Base-by-base conservation (phyloP, 2,329 filamentous ascomycete species). In the Fusarium albidum region DNA sequence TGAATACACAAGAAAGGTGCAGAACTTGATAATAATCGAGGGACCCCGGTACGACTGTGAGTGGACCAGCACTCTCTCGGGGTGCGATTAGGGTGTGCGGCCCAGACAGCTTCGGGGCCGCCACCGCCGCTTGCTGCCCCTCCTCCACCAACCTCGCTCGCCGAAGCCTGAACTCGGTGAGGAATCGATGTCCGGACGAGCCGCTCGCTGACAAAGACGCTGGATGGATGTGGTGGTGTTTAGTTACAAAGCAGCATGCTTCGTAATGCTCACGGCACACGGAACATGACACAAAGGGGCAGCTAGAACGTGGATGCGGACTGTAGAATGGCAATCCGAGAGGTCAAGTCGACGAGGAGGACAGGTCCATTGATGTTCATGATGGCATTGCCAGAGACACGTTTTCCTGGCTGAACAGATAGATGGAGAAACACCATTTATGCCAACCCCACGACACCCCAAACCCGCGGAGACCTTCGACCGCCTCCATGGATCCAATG, bases 161-260 rank as follows among this genome's bases (percentile, higher is more conserved):
- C 64, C 51, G 64, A 62, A 42, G 49, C 45, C 57, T 56, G 55
- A 27, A 64, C 61, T 66, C 57, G 65, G 61, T 67, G 63, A 65
- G 45, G 39, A 39, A 55, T 66, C 39, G 41, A 63, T 47, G 57
- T 51, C 56, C 65, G 65, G 59, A 21, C 57, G 27, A 57, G 49
- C 61, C 65, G 65, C 38, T 40, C 51, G 52, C 56, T 63, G 50
- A 63, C 55, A 63, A 60, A 52, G 45, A 52, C 45, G 49, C 47
- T 49, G 53, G 43, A 49, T 28, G 32, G 31, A 42, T 55, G 52
- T 35, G 17, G 37, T 38, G 28, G 33, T 50, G 55, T 60, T 54
- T 56, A 49, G 52, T 51, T 57, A 32, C 42, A 54, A 44, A 60
- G 52, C 46, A 60, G 40, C 28, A 37, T 60, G 59, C 59, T 63